phyloP scores from a whole-genome alignment of 176 grass and related monocot genomes.

The Neostapfia colusana region DNA sequence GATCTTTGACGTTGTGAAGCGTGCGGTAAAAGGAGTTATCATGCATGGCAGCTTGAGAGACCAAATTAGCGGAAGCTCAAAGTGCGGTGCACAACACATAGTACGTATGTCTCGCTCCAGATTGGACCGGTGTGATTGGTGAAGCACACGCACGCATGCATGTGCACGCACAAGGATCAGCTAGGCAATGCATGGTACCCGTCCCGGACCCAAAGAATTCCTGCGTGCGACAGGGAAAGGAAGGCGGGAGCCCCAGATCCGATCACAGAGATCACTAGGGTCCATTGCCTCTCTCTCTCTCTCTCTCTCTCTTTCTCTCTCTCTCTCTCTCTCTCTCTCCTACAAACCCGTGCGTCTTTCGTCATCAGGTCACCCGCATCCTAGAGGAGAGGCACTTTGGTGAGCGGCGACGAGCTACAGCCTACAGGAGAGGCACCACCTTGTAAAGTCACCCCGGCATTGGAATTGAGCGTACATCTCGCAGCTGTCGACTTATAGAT shows the following conservation, averaged over 20 bases:
- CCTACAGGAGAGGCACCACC: background rate
- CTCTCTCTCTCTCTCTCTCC: background rate
- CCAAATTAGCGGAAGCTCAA: background rate
- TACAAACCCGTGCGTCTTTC: background rate
- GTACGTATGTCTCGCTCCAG: background rate
- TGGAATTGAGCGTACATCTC: background rate
- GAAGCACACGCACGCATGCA: conserved; percentile 33
- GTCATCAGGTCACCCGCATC: background rate
- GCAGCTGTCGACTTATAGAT: background rate
- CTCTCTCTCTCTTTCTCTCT: background rate
- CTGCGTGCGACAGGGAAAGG: conserved; percentile 22
- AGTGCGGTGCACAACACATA: background rate
- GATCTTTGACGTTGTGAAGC: background rate
- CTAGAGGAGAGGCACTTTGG: background rate
- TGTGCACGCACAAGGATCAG: conserved; percentile 22
- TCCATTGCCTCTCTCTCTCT: background rate
- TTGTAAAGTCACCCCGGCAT: background rate
- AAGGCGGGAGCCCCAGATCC: conserved; percentile 25
- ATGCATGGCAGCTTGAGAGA: background rate
- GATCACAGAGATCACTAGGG: background rate
- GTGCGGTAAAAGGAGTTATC: background rate
- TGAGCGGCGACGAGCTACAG: no score
- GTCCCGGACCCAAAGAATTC: background rate
- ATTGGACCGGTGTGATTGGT: conserved; percentile 15
- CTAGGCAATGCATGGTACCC: background rate